Evolutionary conservation across 495 filamentous ascomycete species (phyloP).

Genomic region (Aspergillus kassunensis): DNA sequence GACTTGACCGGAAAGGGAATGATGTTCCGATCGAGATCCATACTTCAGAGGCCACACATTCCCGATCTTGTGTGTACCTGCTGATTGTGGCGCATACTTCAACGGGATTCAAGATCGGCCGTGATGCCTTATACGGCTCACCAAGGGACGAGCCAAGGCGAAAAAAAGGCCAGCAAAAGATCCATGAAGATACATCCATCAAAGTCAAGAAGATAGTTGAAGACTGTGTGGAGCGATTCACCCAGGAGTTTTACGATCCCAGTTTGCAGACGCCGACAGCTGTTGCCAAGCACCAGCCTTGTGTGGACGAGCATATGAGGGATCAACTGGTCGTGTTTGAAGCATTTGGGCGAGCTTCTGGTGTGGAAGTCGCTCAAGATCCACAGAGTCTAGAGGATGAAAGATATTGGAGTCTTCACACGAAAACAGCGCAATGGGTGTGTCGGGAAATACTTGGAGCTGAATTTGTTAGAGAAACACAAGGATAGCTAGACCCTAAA

Average conservation of each 20-base stretch:
- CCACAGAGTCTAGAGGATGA: conserved; percentile 24
- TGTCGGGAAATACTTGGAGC: conserved; percentile 38
- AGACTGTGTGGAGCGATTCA: conserved; percentile 53
- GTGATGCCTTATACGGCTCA: conserved; percentile 52
- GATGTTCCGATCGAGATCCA: conserved; percentile 42
- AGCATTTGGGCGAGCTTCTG: conserved; percentile 47
- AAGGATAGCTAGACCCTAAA: no score
- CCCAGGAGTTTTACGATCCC: conserved; percentile 48
- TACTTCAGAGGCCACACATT: conserved; percentile 52
- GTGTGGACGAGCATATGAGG: conserved; percentile 67
- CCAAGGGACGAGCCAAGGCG: background rate
- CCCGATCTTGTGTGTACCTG: conserved; percentile 62
- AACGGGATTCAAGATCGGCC: conserved; percentile 58
- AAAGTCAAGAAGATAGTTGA: conserved; percentile 38
- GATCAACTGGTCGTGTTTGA: conserved; percentile 84
- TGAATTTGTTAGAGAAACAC: no score
- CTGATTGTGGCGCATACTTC: conserved; percentile 68
- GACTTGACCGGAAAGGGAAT: background rate
- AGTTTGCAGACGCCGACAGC: background rate
- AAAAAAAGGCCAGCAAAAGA: background rate
- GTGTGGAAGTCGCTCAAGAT: background rate
- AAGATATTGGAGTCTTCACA: conserved; percentile 60
- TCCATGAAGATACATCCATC: conserved; percentile 21
- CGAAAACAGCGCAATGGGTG: conserved; percentile 74
- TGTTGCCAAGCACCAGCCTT: conserved; percentile 20